These are phyloP conservation scores for Cadophora malorum DNA, from an alignment of 2,329 filamentous ascomycete species.

Conservation along the genomic window DNA sequence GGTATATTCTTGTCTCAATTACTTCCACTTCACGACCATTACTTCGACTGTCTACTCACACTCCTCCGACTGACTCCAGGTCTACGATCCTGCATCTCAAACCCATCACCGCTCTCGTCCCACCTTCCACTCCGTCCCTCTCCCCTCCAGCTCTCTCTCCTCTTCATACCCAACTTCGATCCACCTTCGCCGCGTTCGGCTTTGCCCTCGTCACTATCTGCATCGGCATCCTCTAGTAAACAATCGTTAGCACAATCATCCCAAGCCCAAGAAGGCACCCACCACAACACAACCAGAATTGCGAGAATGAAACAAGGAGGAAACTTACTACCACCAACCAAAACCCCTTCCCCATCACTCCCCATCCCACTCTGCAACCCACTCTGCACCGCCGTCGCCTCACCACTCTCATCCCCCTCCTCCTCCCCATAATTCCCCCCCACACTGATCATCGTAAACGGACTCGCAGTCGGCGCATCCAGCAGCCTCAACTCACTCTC, in stretches of 20 bases:
- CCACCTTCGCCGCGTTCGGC: slow-evolving; percentile 41
- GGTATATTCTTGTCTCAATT: neutral
- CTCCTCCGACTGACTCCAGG: slow-evolving; percentile 36
- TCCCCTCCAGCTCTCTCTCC: slow-evolving; percentile 35
- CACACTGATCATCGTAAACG: slow-evolving; percentile 44
- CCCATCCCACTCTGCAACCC: slow-evolving; percentile 27
- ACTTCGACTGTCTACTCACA: slow-evolving; percentile 39
- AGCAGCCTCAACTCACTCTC: slow-evolving; percentile 39
- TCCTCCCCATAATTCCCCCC: slow-evolving; percentile 48
- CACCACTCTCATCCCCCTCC: slow-evolving; percentile 28
- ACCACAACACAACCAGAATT: neutral
- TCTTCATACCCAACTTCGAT: slow-evolving; percentile 29
- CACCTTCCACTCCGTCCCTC: slow-evolving; percentile 33
- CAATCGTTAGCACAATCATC: neutral
- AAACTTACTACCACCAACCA: slow-evolving; percentile 23
- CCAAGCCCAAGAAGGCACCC: neutral
- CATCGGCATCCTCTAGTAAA: neutral
- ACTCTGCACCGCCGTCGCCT: slow-evolving; percentile 31
- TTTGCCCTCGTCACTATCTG: slow-evolving; percentile 37
- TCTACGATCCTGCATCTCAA: slow-evolving; percentile 40
- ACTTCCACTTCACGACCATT: neutral
- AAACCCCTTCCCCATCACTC: slow-evolving; percentile 26
- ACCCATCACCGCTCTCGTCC: slow-evolving; percentile 30
- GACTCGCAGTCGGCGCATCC: slow-evolving; percentile 74
- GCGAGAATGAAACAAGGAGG: neutral